These are phyloP conservation scores for Senna siamea DNA, from an alignment of 306 rosid species.

Conservation along the genomic window DNA sequence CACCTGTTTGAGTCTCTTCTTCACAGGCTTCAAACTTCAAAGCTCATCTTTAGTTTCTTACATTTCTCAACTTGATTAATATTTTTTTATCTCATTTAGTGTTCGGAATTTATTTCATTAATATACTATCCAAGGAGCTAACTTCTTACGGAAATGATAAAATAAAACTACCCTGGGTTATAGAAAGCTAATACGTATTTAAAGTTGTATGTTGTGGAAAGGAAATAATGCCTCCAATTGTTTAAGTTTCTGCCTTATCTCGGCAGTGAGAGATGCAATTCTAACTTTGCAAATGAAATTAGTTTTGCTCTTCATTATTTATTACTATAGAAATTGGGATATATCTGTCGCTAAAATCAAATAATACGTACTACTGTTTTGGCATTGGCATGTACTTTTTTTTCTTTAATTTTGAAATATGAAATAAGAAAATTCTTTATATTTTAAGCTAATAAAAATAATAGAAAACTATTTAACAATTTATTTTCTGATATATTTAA, in stretches of 20 bases:
- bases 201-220: not conserved
- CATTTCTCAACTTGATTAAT: not conserved
- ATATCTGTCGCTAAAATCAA: too few species aligned
- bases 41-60: not conserved
- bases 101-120: constrained; percentile 15
- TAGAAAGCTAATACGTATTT: not conserved
- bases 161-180: not conserved
- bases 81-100: not conserved
- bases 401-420: too few species aligned
- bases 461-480: too few species aligned
- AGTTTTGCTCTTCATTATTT: not conserved
- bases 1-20: constrained; percentile 22
- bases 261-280: not conserved
- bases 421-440: too few species aligned
- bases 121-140: not conserved
- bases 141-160: constrained; percentile 6
- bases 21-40: constrained; percentile 7
- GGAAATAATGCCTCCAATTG: not conserved
- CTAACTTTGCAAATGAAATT: not conserved
- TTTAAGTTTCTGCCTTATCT: too few species aligned
- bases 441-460: too few species aligned
- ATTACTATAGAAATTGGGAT: not conserved
- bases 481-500: too few species aligned
- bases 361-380: too few species aligned
- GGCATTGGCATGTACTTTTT: too few species aligned